phyloP scores from a whole-genome alignment of 331 rosid species.

The Quercus lobata region DNA sequence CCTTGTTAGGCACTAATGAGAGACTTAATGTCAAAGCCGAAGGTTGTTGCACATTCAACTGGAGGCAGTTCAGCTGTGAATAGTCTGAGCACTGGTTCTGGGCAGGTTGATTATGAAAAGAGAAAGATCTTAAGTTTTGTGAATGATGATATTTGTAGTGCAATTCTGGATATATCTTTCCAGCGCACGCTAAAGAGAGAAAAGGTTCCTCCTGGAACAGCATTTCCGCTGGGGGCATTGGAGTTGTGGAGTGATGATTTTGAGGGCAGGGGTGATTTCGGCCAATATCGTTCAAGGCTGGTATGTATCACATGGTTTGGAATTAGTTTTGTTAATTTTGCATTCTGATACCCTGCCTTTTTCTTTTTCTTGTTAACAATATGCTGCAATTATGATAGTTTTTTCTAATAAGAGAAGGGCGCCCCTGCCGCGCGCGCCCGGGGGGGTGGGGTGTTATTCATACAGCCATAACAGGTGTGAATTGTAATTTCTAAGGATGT shows the following conservation, averaged over 20 bases:
- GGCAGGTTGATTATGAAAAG: slow-evolving; percentile 52
- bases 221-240: slow-evolving; percentile 54
- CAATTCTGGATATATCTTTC: slow-evolving; percentile 74
- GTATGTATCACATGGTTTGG: slow-evolving; percentile 38
- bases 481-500: not conserved
- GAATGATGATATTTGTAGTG: slow-evolving; percentile 60
- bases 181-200: slow-evolving; percentile 85
- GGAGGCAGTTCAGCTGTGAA: slow-evolving; percentile 45
- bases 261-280: slow-evolving; percentile 83
- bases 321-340: slow-evolving; percentile 3
- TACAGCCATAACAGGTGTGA: not conserved
- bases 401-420: not conserved
- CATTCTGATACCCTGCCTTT: not conserved
- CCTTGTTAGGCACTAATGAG: slow-evolving; percentile 66
- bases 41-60: slow-evolving; percentile 44
- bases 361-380: not conserved
- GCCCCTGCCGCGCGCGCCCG: no score
- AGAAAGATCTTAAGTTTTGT: slow-evolving; percentile 50
- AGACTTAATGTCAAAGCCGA: slow-evolving; percentile 79
- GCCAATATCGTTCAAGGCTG: slow-evolving; percentile 91
- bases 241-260: slow-evolving; percentile 94
- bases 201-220: slow-evolving; percentile 56
- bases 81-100: slow-evolving; percentile 36
- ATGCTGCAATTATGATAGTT: not conserved
- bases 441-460: not conserved